These are phyloP conservation scores for Trichoderma citrinoviride DNA, from an alignment of 2,329 filamentous ascomycete genomes.

Conservation along the genomic window DNA sequence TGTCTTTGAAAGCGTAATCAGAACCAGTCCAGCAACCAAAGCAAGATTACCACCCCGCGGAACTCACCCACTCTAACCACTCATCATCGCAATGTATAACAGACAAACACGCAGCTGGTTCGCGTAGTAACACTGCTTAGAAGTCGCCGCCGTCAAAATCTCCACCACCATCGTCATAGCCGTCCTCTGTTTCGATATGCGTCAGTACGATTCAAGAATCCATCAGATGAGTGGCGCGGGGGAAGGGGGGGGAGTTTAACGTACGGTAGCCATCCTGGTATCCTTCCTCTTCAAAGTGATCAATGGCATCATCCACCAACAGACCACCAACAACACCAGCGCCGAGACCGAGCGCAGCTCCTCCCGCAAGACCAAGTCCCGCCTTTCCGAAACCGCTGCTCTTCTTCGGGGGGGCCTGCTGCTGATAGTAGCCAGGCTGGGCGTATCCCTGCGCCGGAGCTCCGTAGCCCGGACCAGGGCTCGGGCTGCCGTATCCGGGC, in stretches of 20 bases:
- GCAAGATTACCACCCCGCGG: background rate
- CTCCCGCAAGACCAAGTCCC: slow-evolving; percentile 65
- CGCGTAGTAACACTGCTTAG: background rate
- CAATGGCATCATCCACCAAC: slow-evolving; percentile 65
- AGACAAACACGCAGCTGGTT: background rate
- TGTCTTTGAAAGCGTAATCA: background rate
- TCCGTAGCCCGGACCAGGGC: too few species aligned
- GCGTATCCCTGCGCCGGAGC: slow-evolving; percentile 27
- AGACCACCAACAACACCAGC: slow-evolving; percentile 78
- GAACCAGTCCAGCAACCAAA: background rate
- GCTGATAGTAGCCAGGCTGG: slow-evolving; percentile 30
- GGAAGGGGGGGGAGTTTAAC: too few species aligned
- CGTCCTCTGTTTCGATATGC: slow-evolving; percentile 24
- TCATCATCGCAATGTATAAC: background rate
- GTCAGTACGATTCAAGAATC: background rate
- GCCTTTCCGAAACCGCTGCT: slow-evolving; percentile 35
- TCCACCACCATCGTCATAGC: slow-evolving; percentile 30
- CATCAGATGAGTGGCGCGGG: background rate
- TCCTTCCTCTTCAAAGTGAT: slow-evolving; percentile 59
- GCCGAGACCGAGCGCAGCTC: slow-evolving; percentile 73
- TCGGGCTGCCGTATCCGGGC: slow-evolving; percentile 12
- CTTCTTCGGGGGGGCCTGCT: slow-evolving; percentile 40
- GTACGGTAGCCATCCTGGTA: slow-evolving; percentile 48
- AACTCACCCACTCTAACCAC: background rate
- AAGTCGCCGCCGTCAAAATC: slow-evolving; percentile 26